Conservation (phyloP, 2,329 filamentous ascomycete species). For the Sporothrix curviconia region DNA sequence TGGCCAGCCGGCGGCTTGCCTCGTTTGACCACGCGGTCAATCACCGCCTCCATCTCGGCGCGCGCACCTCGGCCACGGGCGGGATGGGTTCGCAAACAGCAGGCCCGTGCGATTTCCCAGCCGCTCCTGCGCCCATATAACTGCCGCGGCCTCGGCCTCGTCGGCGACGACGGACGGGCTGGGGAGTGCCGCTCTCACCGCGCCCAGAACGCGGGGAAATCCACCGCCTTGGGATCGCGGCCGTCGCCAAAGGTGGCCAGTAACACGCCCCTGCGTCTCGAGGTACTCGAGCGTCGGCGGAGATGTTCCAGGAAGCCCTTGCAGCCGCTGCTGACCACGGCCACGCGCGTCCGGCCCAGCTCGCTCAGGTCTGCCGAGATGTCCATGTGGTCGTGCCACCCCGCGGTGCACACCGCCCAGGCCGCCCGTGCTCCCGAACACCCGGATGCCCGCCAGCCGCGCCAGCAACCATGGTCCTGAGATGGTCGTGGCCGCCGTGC, state of each 20-base stretch:
- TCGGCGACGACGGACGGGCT: conserved; percentile 70
- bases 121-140: conserved; percentile 71
- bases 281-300: conserved; percentile 75
- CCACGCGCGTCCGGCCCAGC: conserved; percentile 79
- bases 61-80: conserved; percentile 59
- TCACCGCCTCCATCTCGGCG: conserved; percentile 61
- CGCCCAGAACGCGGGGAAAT: conserved; percentile 91
- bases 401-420: conserved; percentile 90
- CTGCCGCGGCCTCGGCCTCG: conserved; percentile 79
- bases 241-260: conserved; percentile 89
- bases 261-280: conserved; percentile 65
- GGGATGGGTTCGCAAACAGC: conserved; percentile 84
- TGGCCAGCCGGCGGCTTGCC: conserved; percentile 58
- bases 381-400: conserved; percentile 80
- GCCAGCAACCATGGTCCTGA: conserved; percentile 89
- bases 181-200: conserved; percentile 74
- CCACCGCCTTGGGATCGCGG: conserved; percentile 45
- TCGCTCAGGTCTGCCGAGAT: conserved; percentile 93
- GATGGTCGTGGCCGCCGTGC: conserved; percentile 88
- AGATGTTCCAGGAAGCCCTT: conserved; percentile 96
- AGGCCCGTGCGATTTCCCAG: conserved; percentile 72
- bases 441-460: conserved; percentile 74
- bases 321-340: conserved; percentile 83
- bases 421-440: conserved; percentile 93
- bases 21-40: conserved; percentile 63